phyloP scores from a whole-genome alignment of 192 early-diverging fungal species.

The Coemansia nantahalensis region DNA sequence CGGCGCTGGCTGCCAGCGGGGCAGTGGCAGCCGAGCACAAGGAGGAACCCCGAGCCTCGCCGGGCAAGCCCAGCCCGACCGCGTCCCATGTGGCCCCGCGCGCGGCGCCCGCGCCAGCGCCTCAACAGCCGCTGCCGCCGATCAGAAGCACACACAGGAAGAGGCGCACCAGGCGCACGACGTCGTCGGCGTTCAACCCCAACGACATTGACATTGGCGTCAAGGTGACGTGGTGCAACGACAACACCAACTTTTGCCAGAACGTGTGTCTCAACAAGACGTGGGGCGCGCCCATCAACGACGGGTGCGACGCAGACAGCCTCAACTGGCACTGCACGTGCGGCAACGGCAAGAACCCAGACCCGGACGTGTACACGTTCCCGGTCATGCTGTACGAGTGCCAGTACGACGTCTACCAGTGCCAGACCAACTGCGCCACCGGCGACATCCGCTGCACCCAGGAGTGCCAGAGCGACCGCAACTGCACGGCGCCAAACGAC shows the following conservation, averaged over 20 bases:
- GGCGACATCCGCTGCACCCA: constrained; percentile 55
- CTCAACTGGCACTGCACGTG: constrained; percentile 53
- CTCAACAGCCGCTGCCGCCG: neutral
- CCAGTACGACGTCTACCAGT: constrained; percentile 47
- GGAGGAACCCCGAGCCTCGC: neutral
- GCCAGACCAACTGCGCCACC: constrained; percentile 53
- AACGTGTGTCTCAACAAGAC: constrained; percentile 56
- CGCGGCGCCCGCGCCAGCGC: constrained; percentile 4
- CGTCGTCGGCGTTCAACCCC: constrained; percentile 36
- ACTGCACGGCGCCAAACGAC: constrained; percentile 54
- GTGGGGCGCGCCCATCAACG: constrained; percentile 47
- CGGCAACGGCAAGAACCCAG: constrained; percentile 53
- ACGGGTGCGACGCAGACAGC: constrained; percentile 41
- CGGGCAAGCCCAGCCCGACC: too few relatives aligned
- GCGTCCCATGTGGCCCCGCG: too few relatives aligned
- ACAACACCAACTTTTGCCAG: constrained; percentile 54
- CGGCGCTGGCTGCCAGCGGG: constrained; percentile 8
- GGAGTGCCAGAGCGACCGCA: constrained; percentile 50
- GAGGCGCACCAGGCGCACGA: constrained; percentile 24
- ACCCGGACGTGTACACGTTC: constrained; percentile 52
- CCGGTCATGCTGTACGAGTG: constrained; percentile 54
- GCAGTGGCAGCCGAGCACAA: too few relatives aligned
- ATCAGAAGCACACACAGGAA: constrained; percentile 13
- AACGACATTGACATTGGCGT: constrained; percentile 37
- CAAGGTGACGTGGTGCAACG: constrained; percentile 51